Percentiles rank a stretch among this genome's conserved stretches.
These are phyloP conservation scores for Paraconiothyrium brasiliense DNA, from an alignment of 2,329 filamentous ascomycete species.

Conservation along the genomic window DNA sequence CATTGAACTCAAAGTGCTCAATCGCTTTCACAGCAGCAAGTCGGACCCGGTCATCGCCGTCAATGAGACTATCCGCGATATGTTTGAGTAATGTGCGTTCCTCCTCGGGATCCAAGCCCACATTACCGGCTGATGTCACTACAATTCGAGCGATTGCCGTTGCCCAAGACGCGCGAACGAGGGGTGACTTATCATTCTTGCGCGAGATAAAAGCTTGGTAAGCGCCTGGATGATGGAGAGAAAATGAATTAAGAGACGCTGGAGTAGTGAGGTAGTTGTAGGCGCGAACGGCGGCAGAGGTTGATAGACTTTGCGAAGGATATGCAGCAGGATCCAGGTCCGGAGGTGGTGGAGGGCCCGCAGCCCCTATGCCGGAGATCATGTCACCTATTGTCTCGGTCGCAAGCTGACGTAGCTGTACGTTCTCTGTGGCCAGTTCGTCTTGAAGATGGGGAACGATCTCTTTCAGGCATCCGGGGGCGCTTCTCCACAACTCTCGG, in stretches of 20 bases:
- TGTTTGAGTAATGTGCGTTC: constrained; percentile 77
- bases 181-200: constrained; percentile 83
- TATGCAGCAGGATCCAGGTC: constrained; percentile 83
- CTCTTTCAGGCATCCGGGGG: constrained; percentile 86
- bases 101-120: constrained; percentile 85
- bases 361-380: constrained; percentile 90
- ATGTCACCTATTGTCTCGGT: constrained; percentile 96
- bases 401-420: constrained; percentile 84
- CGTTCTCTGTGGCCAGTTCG: constrained; percentile 88
- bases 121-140: constrained; percentile 88
- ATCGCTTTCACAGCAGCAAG: constrained; percentile 88
- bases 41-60: constrained; percentile 90
- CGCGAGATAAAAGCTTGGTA: constrained; percentile 88
- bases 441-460: constrained; percentile 94
- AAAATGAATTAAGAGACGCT: constrained; percentile 87
- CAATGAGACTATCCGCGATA: constrained; percentile 82
- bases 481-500: constrained; percentile 91
- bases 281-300: constrained; percentile 40
- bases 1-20: constrained; percentile 79
- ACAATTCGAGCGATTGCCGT: constrained; percentile 85
- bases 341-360: constrained; percentile 79
- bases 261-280: constrained; percentile 79
- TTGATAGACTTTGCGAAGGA: constrained; percentile 72
- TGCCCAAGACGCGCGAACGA: constrained; percentile 87
- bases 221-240: constrained; percentile 78